A percentile compares a stretch with the other conserved stretches of the same genome.
Evolutionary conservation across 257 asterid genomes (phyloP).

Genomic region (Nicotiana tabacum): DNA sequence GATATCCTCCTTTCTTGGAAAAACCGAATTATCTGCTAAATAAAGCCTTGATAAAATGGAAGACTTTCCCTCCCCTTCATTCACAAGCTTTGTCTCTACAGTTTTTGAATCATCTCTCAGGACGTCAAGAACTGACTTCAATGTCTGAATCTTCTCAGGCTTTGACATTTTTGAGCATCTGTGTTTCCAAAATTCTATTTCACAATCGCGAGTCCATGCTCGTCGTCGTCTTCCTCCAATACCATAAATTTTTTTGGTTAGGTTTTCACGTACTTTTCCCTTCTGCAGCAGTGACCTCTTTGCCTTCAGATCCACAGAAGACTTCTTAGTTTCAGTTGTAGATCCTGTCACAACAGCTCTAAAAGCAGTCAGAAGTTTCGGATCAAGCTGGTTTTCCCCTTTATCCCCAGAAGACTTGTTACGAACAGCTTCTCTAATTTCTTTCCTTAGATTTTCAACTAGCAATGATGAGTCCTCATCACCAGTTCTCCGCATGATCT

Average conservation of each 20-base stretch:
- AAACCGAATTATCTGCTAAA: constrained; percentile 84
- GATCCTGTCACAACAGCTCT: constrained; percentile 84
- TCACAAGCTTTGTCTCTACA: constrained; percentile 28
- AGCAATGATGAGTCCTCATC: constrained; percentile 56
- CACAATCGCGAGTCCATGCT: constrained; percentile 97
- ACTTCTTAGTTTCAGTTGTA: constrained; percentile 55
- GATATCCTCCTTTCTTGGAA: constrained; percentile 77
- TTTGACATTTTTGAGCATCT: constrained; percentile 65
- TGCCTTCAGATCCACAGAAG: constrained; percentile 61
- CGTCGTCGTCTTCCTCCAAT: constrained; percentile 75
- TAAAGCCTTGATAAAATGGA: constrained; percentile 84
- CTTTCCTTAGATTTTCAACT: constrained; percentile 75
- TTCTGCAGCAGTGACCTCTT: constrained; percentile 75
- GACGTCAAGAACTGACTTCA: constrained; percentile 79
- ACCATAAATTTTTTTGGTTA: constrained; percentile 89
- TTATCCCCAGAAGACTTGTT: constrained; percentile 62
- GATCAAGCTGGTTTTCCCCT: constrained; percentile 66
- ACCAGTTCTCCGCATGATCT: constrained; percentile 79
- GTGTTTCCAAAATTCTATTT: constrained; percentile 95
- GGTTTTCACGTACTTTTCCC: constrained; percentile 91
- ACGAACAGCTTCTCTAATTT: constrained; percentile 84
- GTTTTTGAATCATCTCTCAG: constrained; percentile 50
- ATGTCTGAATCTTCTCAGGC: constrained; percentile 85
- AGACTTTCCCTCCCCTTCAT: constrained; percentile 44
- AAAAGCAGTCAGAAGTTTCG: constrained; percentile 89